These are phyloP conservation scores for Lasiosphaeria miniovina DNA, from an alignment of 495 filamentous ascomycete genomes.

Conservation along the genomic window DNA sequence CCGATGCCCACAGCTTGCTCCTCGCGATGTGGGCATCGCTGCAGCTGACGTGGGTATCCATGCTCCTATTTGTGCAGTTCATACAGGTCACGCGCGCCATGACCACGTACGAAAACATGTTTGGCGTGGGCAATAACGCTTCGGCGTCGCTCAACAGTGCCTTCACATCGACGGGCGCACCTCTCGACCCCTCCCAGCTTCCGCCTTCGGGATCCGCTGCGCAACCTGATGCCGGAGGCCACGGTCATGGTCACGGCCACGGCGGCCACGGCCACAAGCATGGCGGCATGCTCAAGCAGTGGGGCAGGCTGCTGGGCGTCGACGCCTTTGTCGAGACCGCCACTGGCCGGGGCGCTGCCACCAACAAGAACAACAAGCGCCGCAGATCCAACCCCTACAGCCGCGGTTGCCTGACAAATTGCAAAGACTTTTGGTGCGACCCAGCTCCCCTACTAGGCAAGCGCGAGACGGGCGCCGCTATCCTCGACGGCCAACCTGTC, in stretches of 20 bases:
- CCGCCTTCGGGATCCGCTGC: slow-evolving; percentile 37
- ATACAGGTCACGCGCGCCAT: slow-evolving; percentile 85
- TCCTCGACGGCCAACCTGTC: slow-evolving; percentile 73
- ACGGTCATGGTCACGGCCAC: slow-evolving; percentile 41
- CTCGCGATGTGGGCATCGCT: slow-evolving; percentile 72
- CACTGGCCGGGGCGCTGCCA: slow-evolving; percentile 54
- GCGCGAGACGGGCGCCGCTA: slow-evolving; percentile 66
- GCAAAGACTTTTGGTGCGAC: slow-evolving; percentile 95
- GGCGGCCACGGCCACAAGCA: slow-evolving; percentile 47
- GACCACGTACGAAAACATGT: slow-evolving; percentile 96
- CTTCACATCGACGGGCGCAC: slow-evolving; percentile 73
- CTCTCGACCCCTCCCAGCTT: slow-evolving; percentile 51
- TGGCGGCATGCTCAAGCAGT: slow-evolving; percentile 64
- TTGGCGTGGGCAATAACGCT: slow-evolving; percentile 56
- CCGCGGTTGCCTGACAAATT: slow-evolving; percentile 76
- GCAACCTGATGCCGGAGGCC: slow-evolving; percentile 20
- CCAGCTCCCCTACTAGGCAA: slow-evolving; percentile 75
- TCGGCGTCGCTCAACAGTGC: slow-evolving; percentile 71
- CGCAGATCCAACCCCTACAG: slow-evolving; percentile 78
- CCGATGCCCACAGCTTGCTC: slow-evolving; percentile 80
- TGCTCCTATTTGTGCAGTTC: slow-evolving; percentile 90
- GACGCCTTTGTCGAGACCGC: slow-evolving; percentile 88
- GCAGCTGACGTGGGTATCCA: slow-evolving; percentile 90
- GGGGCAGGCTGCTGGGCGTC: slow-evolving; percentile 80
- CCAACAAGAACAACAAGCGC: slow-evolving; percentile 35